A percentile compares a stretch with the other conserved stretches of the same genome.
These are phyloP conservation scores for Termitomyces sp. DNA, from an alignment of 768 basidiomycete genomes.

Conservation along the genomic window DNA sequence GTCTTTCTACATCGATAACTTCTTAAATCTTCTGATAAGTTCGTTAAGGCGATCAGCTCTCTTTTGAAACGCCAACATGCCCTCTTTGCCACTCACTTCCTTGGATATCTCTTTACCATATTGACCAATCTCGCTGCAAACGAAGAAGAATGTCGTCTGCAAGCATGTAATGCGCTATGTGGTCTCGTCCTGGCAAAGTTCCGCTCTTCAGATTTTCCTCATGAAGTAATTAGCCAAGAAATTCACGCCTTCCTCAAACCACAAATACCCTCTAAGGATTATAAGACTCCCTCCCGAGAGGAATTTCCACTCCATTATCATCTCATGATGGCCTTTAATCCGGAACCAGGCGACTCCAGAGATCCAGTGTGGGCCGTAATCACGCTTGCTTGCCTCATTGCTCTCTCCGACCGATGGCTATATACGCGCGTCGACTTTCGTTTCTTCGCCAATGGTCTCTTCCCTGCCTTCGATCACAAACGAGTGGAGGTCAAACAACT, in stretches of 20 bases:
- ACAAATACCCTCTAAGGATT: conserved; percentile 12
- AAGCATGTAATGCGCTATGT: conserved; percentile 54
- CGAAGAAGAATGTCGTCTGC: conserved; percentile 31
- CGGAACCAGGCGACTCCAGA: conserved; percentile 16
- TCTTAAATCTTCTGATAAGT: background rate
- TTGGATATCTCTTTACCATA: conserved; percentile 39
- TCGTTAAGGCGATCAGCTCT: conserved; percentile 26
- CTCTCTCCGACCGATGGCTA: conserved; percentile 38
- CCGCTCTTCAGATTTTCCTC: conserved; percentile 15
- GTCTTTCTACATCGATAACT: background rate
- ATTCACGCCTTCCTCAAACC: conserved; percentile 23
- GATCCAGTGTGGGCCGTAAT: conserved; percentile 40
- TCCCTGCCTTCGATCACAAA: conserved; percentile 26
- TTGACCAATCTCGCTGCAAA: conserved; percentile 25
- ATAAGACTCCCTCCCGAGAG: background rate
- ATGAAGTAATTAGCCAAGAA: conserved; percentile 19
- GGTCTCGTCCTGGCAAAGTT: conserved; percentile 46
- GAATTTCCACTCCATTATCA: conserved; percentile 20
- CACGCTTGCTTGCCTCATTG: conserved; percentile 39
- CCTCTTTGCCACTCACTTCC: conserved; percentile 44
- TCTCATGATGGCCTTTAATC: conserved; percentile 23
- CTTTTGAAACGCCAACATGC: conserved; percentile 35
- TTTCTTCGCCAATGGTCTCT: conserved; percentile 32
- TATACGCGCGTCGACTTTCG: conserved; percentile 37
- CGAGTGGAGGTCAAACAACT: conserved; percentile 30